A percentile compares a stretch with the other conserved stretches of the same genome.
These are phyloP conservation scores for Erigeron canadensis DNA, from an alignment of 129 eudicot genomes.

Conservation along the genomic window DNA sequence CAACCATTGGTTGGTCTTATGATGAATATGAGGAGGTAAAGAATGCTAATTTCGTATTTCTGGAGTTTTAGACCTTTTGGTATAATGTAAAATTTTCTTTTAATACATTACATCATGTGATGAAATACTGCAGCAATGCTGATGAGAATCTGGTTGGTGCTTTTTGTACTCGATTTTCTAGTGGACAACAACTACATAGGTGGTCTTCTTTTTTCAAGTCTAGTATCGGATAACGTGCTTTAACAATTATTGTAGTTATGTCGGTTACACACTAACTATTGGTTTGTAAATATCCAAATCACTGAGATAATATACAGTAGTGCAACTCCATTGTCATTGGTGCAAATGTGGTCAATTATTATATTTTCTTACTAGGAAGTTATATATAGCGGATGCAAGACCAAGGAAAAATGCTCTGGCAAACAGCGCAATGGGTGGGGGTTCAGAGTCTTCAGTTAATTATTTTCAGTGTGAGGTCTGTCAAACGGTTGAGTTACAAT, in stretches of 20 bases:
- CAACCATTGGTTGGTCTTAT: slow-evolving; percentile 96
- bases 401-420: slow-evolving; percentile 98
- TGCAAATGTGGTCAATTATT: slow-evolving; percentile 12
- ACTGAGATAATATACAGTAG: not conserved
- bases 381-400: slow-evolving; percentile 97
- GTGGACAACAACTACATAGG: slow-evolving; percentile 57
- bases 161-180: slow-evolving; percentile 60
- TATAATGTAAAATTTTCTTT: not conserved
- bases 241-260: not conserved
- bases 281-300: not conserved
- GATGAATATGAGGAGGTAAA: slow-evolving; percentile 99
- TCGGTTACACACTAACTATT: not conserved
- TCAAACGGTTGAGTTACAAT: slow-evolving; percentile 25
- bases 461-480: slow-evolving; percentile 90
- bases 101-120: not conserved
- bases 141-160: slow-evolving; percentile 99
- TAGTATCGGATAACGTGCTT: not conserved
- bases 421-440: slow-evolving; percentile 99
- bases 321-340: slow-evolving; percentile 12
- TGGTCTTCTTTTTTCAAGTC: slow-evolving; percentile 5
- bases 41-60: not conserved
- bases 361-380: slow-evolving; percentile 57
- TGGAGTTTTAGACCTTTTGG: not conserved
- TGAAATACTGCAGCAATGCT: slow-evolving; percentile 64
- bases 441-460: slow-evolving; percentile 94